phyloP scores from a whole-genome alignment of 2,329 filamentous ascomycete species.

The Aspergillus spinulosporus region DNA sequence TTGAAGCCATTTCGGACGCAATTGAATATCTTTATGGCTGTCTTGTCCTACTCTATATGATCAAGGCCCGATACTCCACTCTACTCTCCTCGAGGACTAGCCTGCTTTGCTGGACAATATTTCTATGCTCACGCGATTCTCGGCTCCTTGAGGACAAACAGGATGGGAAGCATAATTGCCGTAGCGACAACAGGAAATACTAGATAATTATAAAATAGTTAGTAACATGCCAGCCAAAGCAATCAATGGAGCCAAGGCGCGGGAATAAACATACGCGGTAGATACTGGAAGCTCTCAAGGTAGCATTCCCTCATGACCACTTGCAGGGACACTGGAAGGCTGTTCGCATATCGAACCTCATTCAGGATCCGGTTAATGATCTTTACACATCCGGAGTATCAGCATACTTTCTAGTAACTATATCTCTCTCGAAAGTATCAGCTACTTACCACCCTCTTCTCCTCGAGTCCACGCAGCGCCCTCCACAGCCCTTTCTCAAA shows the following conservation, averaged over 20 bases:
- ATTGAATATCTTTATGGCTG: too few species aligned
- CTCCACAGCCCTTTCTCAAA: slow-evolving; percentile 17
- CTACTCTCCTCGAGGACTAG: too few species aligned
- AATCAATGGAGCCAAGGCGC: too few species aligned
- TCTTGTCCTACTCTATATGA: too few species aligned
- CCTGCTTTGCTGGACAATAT: too few species aligned
- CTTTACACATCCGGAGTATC: slow-evolving; percentile 1
- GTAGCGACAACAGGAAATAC: neutral
- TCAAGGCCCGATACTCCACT: too few species aligned
- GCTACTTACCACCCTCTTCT: slow-evolving; percentile 5
- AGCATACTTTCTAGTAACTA: neutral
- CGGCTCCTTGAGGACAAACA: neutral
- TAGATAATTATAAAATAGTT: neutral
- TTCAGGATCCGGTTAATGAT: slow-evolving; percentile 18
- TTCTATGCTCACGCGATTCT: neutral
- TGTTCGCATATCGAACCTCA: slow-evolving; percentile 14
- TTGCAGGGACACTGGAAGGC: slow-evolving; percentile 10
- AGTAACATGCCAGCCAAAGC: neutral
- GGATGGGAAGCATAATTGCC: neutral
- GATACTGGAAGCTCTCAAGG: slow-evolving; percentile 14
- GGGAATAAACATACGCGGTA: slow-evolving; percentile 4
- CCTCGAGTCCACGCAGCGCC: neutral
- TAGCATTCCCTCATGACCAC: slow-evolving; percentile 17
- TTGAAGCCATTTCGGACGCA: too few species aligned
- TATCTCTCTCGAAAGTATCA: neutral